A percentile compares a stretch with the other conserved stretches of the same genome.
Evolutionary conservation across 2,329 filamentous ascomycete species (phyloP).

Genomic region (Fusarium zealandicum): DNA sequence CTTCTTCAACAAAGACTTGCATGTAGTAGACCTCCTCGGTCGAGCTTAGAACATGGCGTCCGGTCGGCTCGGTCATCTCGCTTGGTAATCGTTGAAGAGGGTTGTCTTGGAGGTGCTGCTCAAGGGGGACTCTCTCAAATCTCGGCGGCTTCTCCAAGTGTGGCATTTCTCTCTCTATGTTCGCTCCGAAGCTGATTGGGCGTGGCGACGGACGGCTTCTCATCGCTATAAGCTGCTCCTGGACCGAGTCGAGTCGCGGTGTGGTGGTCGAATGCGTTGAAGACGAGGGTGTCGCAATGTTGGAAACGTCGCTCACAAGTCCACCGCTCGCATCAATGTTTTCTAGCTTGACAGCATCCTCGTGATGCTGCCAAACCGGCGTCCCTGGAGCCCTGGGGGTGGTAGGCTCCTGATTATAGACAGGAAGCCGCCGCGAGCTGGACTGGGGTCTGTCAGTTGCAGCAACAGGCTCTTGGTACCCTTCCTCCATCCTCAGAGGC

Average conservation of each 20-base stretch:
- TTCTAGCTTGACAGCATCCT: conserved; percentile 5
- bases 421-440: conserved; percentile 1
- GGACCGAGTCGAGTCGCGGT: conserved; percentile 14
- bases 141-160: conserved; percentile 39
- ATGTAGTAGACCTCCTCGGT: conserved; percentile 86
- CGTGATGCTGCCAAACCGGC: neutral
- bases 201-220: conserved; percentile 15
- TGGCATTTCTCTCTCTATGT: conserved; percentile 49
- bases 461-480: neutral
- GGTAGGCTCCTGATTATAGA: neutral
- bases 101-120: conserved; percentile 11
- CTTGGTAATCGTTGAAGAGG: conserved; percentile 1
- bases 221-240: conserved; percentile 24
- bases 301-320: conserved; percentile 32
- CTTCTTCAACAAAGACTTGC: conserved; percentile 90
- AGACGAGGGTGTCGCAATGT: conserved; percentile 37
- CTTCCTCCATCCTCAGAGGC: neutral
- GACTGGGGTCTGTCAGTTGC: conserved; percentile 2
- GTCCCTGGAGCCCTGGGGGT: conserved; percentile 1
- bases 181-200: conserved; percentile 49
- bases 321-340: conserved; percentile 7
- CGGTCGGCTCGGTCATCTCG: conserved; percentile 24
- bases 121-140: neutral
- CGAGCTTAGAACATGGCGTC: conserved; percentile 70
- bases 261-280: conserved; percentile 28